These are phyloP conservation scores for Mucor ambiguus DNA, from an alignment of 371 early-diverging fungal genomes.

Conservation along the genomic window DNA sequence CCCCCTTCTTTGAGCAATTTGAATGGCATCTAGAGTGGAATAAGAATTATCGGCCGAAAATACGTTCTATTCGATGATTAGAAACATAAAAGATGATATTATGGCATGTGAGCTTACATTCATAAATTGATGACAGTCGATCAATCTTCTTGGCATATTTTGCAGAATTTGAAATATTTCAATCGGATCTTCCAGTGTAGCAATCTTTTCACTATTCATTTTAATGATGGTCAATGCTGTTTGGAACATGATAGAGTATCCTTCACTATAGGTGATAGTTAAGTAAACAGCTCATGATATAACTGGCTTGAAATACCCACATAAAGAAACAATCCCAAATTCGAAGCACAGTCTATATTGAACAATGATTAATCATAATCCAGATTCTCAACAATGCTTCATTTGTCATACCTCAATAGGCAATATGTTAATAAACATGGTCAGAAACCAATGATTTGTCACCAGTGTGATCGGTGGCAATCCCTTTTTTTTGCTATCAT, in stretches of 20 bases:
- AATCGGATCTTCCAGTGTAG: slow-evolving; percentile 62
- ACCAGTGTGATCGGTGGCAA: slow-evolving; percentile 76
- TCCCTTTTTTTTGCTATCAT: slow-evolving; percentile 44
- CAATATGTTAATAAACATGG: slow-evolving; percentile 77
- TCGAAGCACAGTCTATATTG: slow-evolving; percentile 61
- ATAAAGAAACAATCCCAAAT: slow-evolving; percentile 86
- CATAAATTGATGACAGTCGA: slow-evolving; percentile 75
- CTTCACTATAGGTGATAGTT: slow-evolving; percentile 44
- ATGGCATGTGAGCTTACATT: slow-evolving; percentile 35
- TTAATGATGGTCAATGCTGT: slow-evolving; percentile 78
- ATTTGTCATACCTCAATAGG: slow-evolving; percentile 63
- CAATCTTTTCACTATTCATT: slow-evolving; percentile 67
- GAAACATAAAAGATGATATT: neutral
- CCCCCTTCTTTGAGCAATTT: slow-evolving; percentile 4
- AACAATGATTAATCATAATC: neutral
- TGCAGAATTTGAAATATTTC: slow-evolving; percentile 66
- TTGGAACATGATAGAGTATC: slow-evolving; percentile 77
- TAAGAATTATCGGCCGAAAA: slow-evolving; percentile 3
- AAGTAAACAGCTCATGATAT: neutral
- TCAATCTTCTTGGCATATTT: slow-evolving; percentile 68
- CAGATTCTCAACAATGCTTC: neutral
- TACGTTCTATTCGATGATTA: neutral
- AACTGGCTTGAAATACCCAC: slow-evolving; percentile 36
- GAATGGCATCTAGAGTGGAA: neutral
- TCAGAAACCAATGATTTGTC: slow-evolving; percentile 86